phyloP scores from a whole-genome alignment of 2,329 filamentous ascomycete species.

The Chaetomium strumarium region DNA sequence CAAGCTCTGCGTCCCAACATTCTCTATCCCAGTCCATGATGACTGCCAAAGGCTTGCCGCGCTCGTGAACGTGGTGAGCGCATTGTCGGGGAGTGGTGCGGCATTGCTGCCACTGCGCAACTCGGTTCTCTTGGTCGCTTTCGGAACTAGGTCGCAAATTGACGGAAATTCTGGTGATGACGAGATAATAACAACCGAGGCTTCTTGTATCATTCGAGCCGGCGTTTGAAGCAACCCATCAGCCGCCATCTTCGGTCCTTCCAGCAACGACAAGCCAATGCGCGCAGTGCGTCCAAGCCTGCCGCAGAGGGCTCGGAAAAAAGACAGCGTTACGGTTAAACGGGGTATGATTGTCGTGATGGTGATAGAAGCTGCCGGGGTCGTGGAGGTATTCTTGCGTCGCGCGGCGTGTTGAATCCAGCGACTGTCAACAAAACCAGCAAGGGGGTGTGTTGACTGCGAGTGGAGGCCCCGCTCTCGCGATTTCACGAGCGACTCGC shows the following conservation, averaged over 20 bases:
- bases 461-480: background rate
- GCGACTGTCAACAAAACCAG: conserved; percentile 9
- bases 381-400: background rate
- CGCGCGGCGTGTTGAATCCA: background rate
- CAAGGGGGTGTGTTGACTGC: background rate
- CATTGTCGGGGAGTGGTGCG: conserved; percentile 33
- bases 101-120: conserved; percentile 35
- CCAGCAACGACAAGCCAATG: conserved; percentile 29
- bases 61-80: conserved; percentile 36
- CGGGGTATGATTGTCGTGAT: background rate
- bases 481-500: conserved; percentile 24
- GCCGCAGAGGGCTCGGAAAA: background rate
- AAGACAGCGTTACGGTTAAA: conserved; percentile 9
- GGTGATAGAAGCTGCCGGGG: background rate
- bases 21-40: conserved; percentile 25
- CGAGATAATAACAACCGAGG: conserved; percentile 33
- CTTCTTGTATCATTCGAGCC: conserved; percentile 17
- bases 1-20: background rate
- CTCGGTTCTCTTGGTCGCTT: conserved; percentile 29
- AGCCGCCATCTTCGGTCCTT: conserved; percentile 30
- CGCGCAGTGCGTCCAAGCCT: conserved; percentile 27
- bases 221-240: conserved; percentile 24
- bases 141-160: conserved; percentile 42
- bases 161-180: conserved; percentile 54
- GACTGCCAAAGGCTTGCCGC: conserved; percentile 35